Evolutionary conservation across 768 basidiomycete species (phyloP).

Genomic region (Suillus plorans): DNA sequence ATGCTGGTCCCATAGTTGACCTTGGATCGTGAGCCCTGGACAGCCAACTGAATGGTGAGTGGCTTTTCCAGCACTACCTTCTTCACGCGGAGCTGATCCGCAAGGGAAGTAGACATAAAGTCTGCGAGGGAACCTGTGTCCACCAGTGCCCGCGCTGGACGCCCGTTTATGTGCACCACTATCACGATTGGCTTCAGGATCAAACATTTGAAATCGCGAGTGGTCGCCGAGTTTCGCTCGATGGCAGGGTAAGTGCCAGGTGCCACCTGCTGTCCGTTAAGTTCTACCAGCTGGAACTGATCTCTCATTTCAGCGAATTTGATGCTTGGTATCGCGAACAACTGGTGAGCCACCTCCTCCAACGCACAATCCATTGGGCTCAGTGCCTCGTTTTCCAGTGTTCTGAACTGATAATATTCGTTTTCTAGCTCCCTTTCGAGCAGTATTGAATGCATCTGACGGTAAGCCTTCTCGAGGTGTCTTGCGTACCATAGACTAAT

Average conservation of each 20-base stretch:
- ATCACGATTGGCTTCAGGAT: constrained; percentile 14
- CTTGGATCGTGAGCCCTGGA: constrained; percentile 26
- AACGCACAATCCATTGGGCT: not conserved
- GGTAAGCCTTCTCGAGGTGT: not conserved
- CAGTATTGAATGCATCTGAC: not conserved
- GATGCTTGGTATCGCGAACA: not conserved
- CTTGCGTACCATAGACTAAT: no score
- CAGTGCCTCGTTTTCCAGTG: no score
- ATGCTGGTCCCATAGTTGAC: constrained; percentile 19
- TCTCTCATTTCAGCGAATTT: not conserved
- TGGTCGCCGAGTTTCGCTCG: constrained; percentile 14
- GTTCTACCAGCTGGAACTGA: not conserved
- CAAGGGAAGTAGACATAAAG: constrained; percentile 28
- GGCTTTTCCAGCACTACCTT: constrained; percentile 18
- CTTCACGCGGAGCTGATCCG: constrained; percentile 25
- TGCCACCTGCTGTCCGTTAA: not conserved
- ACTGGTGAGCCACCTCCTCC: not conserved
- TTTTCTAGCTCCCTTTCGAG: fast-evolving
- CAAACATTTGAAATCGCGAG: constrained; percentile 10
- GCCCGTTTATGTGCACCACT: constrained; percentile 16
- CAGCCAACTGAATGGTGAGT: constrained; percentile 28
- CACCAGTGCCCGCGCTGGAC: constrained; percentile 17
- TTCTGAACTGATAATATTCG: no score
- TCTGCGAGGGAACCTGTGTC: constrained; percentile 30
- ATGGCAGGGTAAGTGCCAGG: not conserved